These are phyloP conservation scores for Dichotomocladium elegans DNA, from an alignment of 371 early-diverging fungal genomes.

Conservation along the genomic window DNA sequence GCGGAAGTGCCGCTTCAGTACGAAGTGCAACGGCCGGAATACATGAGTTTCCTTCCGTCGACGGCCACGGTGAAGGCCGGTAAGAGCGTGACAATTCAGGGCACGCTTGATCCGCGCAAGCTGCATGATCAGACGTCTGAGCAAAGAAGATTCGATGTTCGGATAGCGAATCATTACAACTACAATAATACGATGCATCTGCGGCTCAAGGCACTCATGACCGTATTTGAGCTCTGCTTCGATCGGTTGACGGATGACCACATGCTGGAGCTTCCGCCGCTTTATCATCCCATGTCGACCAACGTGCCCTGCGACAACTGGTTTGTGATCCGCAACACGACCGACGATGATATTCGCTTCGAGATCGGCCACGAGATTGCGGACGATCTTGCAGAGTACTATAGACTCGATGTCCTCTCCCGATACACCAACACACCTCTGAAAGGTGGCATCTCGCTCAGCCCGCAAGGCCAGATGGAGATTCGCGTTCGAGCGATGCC, in stretches of 20 bases:
- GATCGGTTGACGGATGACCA: constrained; percentile 68
- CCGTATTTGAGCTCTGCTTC: constrained; percentile 73
- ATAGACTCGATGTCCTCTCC: constrained; percentile 72
- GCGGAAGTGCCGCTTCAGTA: constrained; percentile 66
- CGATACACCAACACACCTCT: constrained; percentile 84
- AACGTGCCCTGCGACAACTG: constrained; percentile 74
- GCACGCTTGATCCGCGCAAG: constrained; percentile 55
- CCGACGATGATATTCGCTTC: constrained; percentile 75
- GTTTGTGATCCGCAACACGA: constrained; percentile 77
- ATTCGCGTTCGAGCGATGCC: constrained; percentile 72
- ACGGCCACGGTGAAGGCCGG: constrained; percentile 23
- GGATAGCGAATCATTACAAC: constrained; percentile 65
- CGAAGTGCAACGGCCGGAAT: constrained; percentile 51
- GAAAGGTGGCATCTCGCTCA: constrained; percentile 65
- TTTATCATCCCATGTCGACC: constrained; percentile 62
- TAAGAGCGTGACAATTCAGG: constrained; percentile 40
- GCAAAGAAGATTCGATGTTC: constrained; percentile 42
- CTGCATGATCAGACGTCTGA: constrained; percentile 57
- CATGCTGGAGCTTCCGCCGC: constrained; percentile 68
- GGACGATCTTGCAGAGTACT: constrained; percentile 55
- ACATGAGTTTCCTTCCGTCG: constrained; percentile 37
- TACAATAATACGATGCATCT: constrained; percentile 55
- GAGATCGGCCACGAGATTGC: constrained; percentile 67
- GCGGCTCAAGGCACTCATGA: constrained; percentile 56
- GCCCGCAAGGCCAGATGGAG: constrained; percentile 69